Percentiles rank a stretch among this genome's conserved stretches.
Evolutionary conservation across 2,329 filamentous ascomycete species (phyloP).

Genomic region (Calonectria montana): DNA sequence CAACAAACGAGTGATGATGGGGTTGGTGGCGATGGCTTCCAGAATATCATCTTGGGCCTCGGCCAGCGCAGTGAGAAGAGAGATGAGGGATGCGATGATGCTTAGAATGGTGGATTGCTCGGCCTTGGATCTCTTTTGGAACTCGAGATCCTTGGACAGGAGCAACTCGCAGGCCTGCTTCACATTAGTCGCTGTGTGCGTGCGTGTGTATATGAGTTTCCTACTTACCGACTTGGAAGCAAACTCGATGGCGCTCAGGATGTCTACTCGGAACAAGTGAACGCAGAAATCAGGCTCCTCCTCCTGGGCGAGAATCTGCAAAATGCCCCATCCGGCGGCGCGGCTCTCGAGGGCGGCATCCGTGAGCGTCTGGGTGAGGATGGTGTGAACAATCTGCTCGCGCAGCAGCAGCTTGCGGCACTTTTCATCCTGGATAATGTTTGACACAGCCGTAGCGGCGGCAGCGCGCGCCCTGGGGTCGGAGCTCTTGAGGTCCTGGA

Average conservation of each 20-base stretch:
- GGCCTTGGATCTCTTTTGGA: constrained; percentile 61
- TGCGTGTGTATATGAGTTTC: neutral
- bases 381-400: constrained; percentile 72
- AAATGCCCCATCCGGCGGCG: constrained; percentile 75
- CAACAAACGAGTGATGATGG: constrained; percentile 63
- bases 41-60: constrained; percentile 72
- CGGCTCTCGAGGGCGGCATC: constrained; percentile 72
- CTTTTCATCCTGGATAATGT: constrained; percentile 70
- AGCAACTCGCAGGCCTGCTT: constrained; percentile 58
- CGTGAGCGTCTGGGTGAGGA: constrained; percentile 73
- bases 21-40: constrained; percentile 62
- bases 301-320: constrained; percentile 69
- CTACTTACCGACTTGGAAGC: constrained; percentile 63
- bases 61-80: constrained; percentile 64
- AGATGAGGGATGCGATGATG: constrained; percentile 65
- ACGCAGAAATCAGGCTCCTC: constrained; percentile 76
- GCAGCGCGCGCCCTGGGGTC: constrained; percentile 69
- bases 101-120: constrained; percentile 66
- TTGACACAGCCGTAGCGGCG: constrained; percentile 70
- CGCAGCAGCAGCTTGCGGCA: constrained; percentile 74
- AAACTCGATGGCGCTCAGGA: constrained; percentile 70
- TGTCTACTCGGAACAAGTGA: constrained; percentile 71
- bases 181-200: constrained; percentile 9
- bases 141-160: constrained; percentile 52
- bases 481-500: constrained; percentile 69